Evolutionary conservation across 2,329 filamentous ascomycete species (phyloP).

Genomic region (Scopulariopsis brevicaulis): DNA sequence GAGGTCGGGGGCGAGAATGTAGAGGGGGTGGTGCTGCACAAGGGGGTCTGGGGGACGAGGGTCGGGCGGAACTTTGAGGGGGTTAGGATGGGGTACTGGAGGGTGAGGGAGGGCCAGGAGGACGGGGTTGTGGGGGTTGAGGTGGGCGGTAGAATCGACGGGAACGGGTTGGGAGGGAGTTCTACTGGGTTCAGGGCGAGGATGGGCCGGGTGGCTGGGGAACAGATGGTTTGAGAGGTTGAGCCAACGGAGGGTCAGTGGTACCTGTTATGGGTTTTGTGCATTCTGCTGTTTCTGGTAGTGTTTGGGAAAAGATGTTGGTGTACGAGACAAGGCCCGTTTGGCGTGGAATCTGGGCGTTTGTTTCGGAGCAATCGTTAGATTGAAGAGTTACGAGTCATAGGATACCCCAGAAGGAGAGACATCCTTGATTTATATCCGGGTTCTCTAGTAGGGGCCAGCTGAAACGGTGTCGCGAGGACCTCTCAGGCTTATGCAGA

Average conservation of each 20-base stretch:
- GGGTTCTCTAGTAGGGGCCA: neutral
- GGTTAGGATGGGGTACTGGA: neutral
- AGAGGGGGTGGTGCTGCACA: neutral
- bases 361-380: neutral
- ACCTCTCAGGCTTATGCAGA: too few species aligned
- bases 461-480: too few species aligned
- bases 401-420: neutral
- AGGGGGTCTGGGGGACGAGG: conserved; percentile 1
- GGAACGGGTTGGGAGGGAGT: neutral
- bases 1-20: conserved; percentile 2
- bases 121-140: too few species aligned
- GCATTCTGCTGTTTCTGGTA: neutral
- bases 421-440: neutral
- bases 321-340: neutral
- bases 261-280: neutral
- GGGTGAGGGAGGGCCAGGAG: neutral
- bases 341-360: neutral
- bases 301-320: neutral
- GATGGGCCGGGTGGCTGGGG: neutral
- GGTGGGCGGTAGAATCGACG: neutral
- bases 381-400: neutral
- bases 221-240: neutral
- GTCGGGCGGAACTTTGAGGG: neutral
- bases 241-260: neutral
- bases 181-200: neutral